These are phyloP conservation scores for Musa acuminata DNA, from an alignment of 176 grass and related monocot species.

Conservation along the genomic window DNA sequence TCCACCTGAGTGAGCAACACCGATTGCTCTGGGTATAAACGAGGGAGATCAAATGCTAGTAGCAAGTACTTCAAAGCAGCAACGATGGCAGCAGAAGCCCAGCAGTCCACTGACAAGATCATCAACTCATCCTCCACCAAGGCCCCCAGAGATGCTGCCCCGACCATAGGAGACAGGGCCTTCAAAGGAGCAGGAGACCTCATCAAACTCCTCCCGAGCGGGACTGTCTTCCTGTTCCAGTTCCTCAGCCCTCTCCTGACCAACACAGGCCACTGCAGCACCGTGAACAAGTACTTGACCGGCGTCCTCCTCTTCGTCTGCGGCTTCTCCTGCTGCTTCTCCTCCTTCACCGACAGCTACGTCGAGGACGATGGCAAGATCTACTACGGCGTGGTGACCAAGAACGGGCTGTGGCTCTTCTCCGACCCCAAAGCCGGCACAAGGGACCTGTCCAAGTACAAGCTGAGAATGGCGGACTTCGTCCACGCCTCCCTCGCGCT, in stretches of 20 bases:
- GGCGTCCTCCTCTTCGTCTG: conserved; percentile 3
- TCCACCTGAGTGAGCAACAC: neutral
- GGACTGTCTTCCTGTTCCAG: conserved; percentile 17
- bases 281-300: conserved; percentile 2
- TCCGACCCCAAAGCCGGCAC: neutral
- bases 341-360: conserved; percentile 14
- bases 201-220: conserved; percentile 10
- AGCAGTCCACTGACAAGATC: too few relatives aligned
- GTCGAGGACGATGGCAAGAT: neutral
- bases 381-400: conserved; percentile 12
- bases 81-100: too few relatives aligned
- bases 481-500: neutral
- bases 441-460: conserved; percentile 1
- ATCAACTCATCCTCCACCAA: too few relatives aligned
- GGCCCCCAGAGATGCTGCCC: too few relatives aligned
- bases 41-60: too few relatives aligned
- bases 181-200: conserved; percentile 8
- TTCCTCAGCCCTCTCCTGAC: conserved; percentile 14
- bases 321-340: conserved; percentile 7
- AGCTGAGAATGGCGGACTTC: neutral
- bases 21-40: too few relatives aligned
- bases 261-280: conserved; percentile 9
- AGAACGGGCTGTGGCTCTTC: conserved; percentile 7
- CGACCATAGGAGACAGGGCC: neutral
- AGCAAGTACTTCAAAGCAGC: too few relatives aligned